Evolutionary conservation across 805 yeast genomes (phyloP).

Genomic region (Candida sakaeoensis): DNA sequence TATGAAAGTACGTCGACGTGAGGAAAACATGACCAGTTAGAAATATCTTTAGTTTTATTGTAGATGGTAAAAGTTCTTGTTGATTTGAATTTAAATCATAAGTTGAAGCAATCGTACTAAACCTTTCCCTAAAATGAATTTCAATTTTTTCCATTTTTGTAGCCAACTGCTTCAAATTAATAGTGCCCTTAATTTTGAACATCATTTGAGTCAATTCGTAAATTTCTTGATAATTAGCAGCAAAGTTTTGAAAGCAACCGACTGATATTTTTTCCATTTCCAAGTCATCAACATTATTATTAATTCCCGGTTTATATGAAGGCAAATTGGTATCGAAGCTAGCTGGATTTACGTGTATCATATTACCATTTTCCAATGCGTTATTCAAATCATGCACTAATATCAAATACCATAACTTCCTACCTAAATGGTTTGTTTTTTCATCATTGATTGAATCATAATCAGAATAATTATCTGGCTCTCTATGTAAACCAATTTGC

Average conservation of each 20-base stretch:
- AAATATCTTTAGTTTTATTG: conserved; percentile 18
- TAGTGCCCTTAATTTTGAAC: conserved; percentile 17
- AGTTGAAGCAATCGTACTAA: conserved; percentile 28
- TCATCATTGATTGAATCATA: conserved; percentile 20
- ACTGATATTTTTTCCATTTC: conserved; percentile 34
- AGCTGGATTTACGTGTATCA: conserved; percentile 25
- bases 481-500: conserved; percentile 65
- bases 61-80: conserved; percentile 9
- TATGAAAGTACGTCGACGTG: conserved; percentile 26
- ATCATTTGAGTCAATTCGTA: conserved; percentile 22
- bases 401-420: conserved; percentile 55
- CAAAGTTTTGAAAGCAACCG: conserved; percentile 23
- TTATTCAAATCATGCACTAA: conserved; percentile 29
- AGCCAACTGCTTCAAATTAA: conserved; percentile 19
- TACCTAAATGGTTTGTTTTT: conserved; percentile 42
- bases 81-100: conserved; percentile 8
- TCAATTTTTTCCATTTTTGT: conserved; percentile 35
- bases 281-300: conserved; percentile 33
- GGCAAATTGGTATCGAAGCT: conserved; percentile 30
- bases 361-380: conserved; percentile 29
- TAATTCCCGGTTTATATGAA: conserved; percentile 29
- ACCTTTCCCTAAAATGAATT: conserved; percentile 21
- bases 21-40: conserved; percentile 25
- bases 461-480: conserved; percentile 44
- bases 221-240: conserved; percentile 22